These are phyloP conservation scores for Chaetomidium leptoderma DNA, from an alignment of 495 filamentous ascomycete genomes.

Conservation along the genomic window DNA sequence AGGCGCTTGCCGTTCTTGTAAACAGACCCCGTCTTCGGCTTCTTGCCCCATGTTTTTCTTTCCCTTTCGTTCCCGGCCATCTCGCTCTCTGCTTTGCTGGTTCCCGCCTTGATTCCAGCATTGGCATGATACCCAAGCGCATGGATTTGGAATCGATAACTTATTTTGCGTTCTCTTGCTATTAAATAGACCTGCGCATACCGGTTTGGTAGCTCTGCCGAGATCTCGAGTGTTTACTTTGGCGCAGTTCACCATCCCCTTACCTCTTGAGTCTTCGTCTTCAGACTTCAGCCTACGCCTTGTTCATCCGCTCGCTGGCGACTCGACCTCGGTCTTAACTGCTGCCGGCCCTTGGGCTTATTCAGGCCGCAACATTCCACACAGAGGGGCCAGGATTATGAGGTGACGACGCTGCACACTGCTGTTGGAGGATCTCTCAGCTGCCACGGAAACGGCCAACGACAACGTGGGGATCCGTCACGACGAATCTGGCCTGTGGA, in stretches of 20 bases:
- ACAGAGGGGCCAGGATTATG: not conserved
- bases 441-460: not conserved
- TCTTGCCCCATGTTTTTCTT: not conserved
- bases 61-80: not conserved
- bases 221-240: no score
- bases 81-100: not conserved
- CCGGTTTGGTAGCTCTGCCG: no score
- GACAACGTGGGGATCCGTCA: not conserved
- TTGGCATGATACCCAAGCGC: not conserved
- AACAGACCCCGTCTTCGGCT: not conserved
- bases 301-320: not conserved
- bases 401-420: not conserved
- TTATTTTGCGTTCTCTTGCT: no score
- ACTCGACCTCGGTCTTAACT: not conserved
- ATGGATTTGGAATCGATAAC: no score
- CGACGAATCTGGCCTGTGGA: not conserved
- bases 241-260: no score
- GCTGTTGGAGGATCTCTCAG: not conserved
- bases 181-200: no score
- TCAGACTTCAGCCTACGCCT: not conserved
- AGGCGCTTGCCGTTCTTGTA: constrained; percentile 10
- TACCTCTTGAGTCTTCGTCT: no score
- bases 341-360: not conserved
- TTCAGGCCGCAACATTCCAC: not conserved
- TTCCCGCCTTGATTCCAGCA: not conserved